Percentiles rank a stretch among this genome's conserved stretches.
These are phyloP conservation scores for Ettlia oleoabundans DNA, from an alignment of 139 green algal species.

Conservation along the genomic window DNA sequence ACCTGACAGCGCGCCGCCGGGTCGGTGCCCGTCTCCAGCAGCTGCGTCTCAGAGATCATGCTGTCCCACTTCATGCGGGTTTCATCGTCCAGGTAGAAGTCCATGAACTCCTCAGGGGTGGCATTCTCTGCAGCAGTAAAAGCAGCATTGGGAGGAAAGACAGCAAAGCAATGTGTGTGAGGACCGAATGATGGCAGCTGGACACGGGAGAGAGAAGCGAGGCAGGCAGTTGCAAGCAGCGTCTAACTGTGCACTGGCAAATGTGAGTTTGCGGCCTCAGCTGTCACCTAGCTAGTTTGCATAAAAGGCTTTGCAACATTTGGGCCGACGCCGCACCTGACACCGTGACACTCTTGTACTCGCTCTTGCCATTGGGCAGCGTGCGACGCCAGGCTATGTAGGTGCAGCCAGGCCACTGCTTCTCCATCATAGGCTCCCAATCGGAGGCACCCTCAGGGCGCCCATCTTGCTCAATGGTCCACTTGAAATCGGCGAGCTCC, in stretches of 20 bases:
- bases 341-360: slow-evolving; percentile 89
- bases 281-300: too few relatives aligned
- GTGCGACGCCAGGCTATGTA: slow-evolving; percentile 78
- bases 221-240: too few relatives aligned
- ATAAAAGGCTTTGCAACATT: too few relatives aligned
- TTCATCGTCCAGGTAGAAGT: slow-evolving; percentile 87
- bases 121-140: slow-evolving; percentile 53
- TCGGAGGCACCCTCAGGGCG: neutral
- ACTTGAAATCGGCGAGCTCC: slow-evolving; percentile 24
- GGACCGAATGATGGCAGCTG: neutral
- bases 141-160: neutral
- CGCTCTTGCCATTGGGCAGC: slow-evolving; percentile 77
- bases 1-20: slow-evolving; percentile 68
- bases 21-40: slow-evolving; percentile 56
- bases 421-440: slow-evolving; percentile 68
- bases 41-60: slow-evolving; percentile 76
- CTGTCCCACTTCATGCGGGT: slow-evolving; percentile 78
- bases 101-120: slow-evolving; percentile 86
- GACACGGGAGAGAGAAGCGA: too few relatives aligned
- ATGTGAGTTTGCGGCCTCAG: too few relatives aligned
- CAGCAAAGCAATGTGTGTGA: slow-evolving; percentile 10
- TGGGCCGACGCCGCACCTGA: too few relatives aligned
- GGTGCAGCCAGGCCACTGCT: slow-evolving; percentile 60
- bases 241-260: too few relatives aligned
- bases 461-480: slow-evolving; percentile 27